Conservation (phyloP, 352 stramenopile genomes). For the Globisporangium heterothallicum region DNA sequence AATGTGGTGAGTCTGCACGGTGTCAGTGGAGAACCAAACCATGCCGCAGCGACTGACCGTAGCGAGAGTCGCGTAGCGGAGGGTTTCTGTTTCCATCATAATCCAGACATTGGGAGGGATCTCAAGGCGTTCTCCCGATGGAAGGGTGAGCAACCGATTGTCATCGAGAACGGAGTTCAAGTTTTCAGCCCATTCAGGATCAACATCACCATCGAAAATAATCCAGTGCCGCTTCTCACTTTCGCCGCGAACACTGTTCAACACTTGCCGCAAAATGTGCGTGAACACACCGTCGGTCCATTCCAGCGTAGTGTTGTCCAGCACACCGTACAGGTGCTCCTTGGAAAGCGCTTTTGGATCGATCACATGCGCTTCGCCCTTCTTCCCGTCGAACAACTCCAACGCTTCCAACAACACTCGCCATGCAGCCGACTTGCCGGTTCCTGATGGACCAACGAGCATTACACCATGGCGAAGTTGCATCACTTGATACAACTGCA, state of each 20-base stretch:
- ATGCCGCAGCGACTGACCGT: constrained; percentile 99
- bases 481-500: constrained; percentile 98
- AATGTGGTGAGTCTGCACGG: constrained; percentile 91
- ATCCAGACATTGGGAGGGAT: constrained; percentile 99
- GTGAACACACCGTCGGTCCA: constrained; percentile 99
- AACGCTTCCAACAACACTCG: constrained; percentile 91
- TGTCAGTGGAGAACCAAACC: constrained; percentile 99
- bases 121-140: constrained; percentile 97
- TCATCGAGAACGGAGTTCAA: constrained; percentile 99
- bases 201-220: constrained; percentile 99
- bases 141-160: constrained; percentile 98
- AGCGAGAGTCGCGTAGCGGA: constrained; percentile 97
- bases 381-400: constrained; percentile 93
- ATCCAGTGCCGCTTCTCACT: constrained; percentile 97
- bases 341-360: constrained; percentile 99
- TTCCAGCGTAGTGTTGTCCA: constrained; percentile 99
- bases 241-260: constrained; percentile 97
- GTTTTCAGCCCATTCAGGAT: constrained; percentile 99
- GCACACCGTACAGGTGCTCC: constrained; percentile 96
- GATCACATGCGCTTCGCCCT: constrained; percentile 97
- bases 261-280: constrained; percentile 91
- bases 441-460: constrained; percentile 96
- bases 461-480: constrained; percentile 98
- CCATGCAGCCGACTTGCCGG: constrained; percentile 96
- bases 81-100: constrained; percentile 99